These are phyloP conservation scores for Tolypocladium sp. DNA, from an alignment of 2,329 filamentous ascomycete species.

Conservation along the genomic window DNA sequence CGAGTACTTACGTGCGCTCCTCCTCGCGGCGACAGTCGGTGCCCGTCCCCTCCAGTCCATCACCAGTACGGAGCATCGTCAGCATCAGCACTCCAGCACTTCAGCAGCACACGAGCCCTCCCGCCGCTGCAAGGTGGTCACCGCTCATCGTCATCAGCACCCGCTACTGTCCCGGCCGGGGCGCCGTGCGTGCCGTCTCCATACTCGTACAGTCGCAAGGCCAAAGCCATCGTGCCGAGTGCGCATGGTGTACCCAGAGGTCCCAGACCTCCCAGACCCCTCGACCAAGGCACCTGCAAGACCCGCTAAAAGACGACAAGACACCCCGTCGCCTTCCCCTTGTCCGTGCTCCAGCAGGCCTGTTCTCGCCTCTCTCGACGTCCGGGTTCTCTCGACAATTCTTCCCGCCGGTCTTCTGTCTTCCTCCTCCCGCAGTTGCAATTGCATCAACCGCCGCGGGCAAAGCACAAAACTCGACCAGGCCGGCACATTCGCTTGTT, in stretches of 20 bases:
- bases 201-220: not conserved
- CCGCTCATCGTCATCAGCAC: not conserved
- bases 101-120: not conserved
- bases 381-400: not conserved
- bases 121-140: not conserved
- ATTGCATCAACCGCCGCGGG: not conserved
- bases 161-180: too few species aligned
- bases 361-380: not conserved
- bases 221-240: not conserved
- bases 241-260: not conserved
- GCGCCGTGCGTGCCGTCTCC: not conserved
- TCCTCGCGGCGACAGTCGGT: not conserved
- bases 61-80: not conserved
- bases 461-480: not conserved
- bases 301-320: constrained; percentile 1
- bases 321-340: constrained; percentile 1
- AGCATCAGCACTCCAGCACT: not conserved
- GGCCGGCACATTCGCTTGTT: not conserved
- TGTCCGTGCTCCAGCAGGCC: constrained; percentile 4
- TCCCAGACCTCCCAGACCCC: not conserved
- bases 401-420: not conserved
- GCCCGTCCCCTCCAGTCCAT: not conserved
- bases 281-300: not conserved
- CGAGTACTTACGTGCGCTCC: not conserved
- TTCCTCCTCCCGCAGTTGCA: not conserved